These are phyloP conservation scores for Exophiala dermatitidis DNA, from an alignment of 2,329 filamentous ascomycete species.

Conservation along the genomic window DNA sequence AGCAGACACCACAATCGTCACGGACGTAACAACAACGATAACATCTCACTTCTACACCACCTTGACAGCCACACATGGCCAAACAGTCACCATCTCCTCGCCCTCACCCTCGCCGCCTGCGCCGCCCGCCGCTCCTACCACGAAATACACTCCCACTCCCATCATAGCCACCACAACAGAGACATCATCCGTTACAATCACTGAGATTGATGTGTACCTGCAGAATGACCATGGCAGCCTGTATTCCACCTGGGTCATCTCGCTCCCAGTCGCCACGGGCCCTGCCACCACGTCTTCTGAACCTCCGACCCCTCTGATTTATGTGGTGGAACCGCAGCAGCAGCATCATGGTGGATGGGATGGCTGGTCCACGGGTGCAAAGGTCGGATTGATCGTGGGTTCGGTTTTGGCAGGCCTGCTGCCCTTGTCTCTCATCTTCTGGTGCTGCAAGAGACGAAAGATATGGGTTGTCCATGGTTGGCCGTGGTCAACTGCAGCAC, in stretches of 20 bases:
- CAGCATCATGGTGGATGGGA: constrained; percentile 22
- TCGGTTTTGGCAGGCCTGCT: constrained; percentile 26
- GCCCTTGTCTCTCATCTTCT: constrained; percentile 22
- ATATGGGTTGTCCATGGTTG: constrained; percentile 24
- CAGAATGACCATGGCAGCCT: constrained; percentile 14
- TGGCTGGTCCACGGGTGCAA: constrained; percentile 27
- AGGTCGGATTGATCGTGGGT: constrained; percentile 29
- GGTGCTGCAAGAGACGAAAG: constrained; percentile 14
- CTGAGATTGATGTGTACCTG: constrained; percentile 22
- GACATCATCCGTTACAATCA: constrained; percentile 18
- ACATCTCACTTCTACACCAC: constrained; percentile 16
- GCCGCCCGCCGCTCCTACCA: constrained; percentile 6
- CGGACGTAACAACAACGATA: constrained; percentile 11
- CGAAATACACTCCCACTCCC: constrained; percentile 17
- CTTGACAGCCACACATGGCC: constrained; percentile 12
- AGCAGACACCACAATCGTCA: constrained; percentile 3
- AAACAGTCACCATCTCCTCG: constrained; percentile 16
- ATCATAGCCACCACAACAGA: constrained; percentile 1
- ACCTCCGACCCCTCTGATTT: constrained; percentile 5
- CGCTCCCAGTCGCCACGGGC: constrained; percentile 2
- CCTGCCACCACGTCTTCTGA: not conserved
- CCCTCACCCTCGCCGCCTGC: not conserved
- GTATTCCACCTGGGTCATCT: constrained; percentile 19
- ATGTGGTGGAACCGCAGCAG: constrained; percentile 10
- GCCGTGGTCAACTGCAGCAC: not conserved